phyloP scores from a whole-genome alignment of 257 asterid genomes.

The Capsicum chinense region DNA sequence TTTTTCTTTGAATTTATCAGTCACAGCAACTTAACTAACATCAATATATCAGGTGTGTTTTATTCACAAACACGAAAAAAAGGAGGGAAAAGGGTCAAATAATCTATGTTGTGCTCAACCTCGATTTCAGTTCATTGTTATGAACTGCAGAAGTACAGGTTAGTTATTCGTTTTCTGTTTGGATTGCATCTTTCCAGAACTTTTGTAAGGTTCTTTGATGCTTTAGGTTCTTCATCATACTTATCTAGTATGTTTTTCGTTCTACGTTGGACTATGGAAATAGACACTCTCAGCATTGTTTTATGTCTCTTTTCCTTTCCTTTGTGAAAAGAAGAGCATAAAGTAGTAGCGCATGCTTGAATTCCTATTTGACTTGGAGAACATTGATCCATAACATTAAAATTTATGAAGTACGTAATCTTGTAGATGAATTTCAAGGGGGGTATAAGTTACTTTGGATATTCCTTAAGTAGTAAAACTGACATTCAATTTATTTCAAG shows the following conservation, averaged over 20 bases:
- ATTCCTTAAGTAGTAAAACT: background rate
- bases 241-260: background rate
- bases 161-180: conserved; percentile 27
- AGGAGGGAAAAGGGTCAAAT: background rate
- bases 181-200: background rate
- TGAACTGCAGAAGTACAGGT: conserved; percentile 71
- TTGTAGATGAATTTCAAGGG: background rate
- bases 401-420: background rate
- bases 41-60: background rate
- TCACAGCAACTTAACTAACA: background rate
- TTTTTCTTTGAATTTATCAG: conserved; percentile 27
- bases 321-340: background rate
- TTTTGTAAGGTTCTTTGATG: conserved; percentile 1
- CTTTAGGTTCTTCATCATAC: background rate
- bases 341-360: background rate
- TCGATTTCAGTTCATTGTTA: conserved; percentile 68
- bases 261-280: background rate
- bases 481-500: background rate
- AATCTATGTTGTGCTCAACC: conserved; percentile 43
- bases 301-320: background rate
- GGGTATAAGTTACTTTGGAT: background rate
- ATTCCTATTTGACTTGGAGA: background rate
- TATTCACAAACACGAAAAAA: background rate
- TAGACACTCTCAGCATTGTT: background rate
- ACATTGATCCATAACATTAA: background rate